Evolutionary conservation across 75 land plant species (phyloP), one percentile per base, ranked within the genome.

Genomic region (Ceratopteris richardii): DNA sequence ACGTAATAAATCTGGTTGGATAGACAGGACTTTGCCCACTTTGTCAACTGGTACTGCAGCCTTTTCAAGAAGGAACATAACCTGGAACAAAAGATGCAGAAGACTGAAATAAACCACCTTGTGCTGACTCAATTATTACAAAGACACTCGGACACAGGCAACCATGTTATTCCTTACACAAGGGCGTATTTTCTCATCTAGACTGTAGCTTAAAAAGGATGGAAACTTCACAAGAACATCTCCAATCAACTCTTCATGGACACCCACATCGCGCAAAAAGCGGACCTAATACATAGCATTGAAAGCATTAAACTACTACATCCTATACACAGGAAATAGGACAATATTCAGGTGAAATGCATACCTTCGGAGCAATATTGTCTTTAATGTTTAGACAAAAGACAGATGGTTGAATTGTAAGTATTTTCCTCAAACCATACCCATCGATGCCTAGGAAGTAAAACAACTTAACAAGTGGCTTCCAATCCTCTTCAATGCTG

Each of bases 291-390:
- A 33, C 37, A 33, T 4, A 3, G 9, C 7, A 33, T 33, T 33
- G 7, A 9, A 4, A 9, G 7, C 9, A 33, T 33, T 9, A 3
- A 33, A 9, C 9, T 33, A 33, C 9, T 33, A 9, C 37, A 33
- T 9, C 37, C 37, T 9, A n/a, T n/a, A n/a, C 37, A 33, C 7
- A 33, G 37, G 37, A 33, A 33, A n/a, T n/a, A n/a, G n/a, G n/a
- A n/a, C n/a, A n/a, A n/a, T n/a, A n/a, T n/a, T n/a, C n/a, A n/a
- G n/a, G n/a, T n/a, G 9, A 9, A 33, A 33, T 9, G 7, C 7
- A 4, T 74, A 93, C 98, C 98, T 93, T 93, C 61, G 98, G 95
- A 40, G 70, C 86, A 56, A 93, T 85, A 43, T 69, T 78, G 29
- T 63, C 36, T 46, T 72, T 81, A 23, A 88, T 63, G 70, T 85